A percentile compares a stretch with the other conserved stretches of the same genome.
Conservation (phyloP, 1,284 basidiomycete genomes). For the Ustilago xerochloae region DNA sequence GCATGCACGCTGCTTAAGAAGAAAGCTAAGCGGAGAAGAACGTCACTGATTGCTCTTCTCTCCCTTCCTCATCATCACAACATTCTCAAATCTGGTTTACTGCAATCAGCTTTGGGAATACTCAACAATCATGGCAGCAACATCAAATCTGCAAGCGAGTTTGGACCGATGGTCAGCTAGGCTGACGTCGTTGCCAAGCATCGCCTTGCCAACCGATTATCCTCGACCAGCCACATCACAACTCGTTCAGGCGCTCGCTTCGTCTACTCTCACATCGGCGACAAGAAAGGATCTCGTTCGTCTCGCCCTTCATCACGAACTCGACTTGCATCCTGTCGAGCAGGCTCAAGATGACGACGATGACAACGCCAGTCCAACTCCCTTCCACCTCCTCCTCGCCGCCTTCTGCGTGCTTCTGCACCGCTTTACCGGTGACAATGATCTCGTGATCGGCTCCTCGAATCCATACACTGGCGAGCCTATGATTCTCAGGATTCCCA, state of each 20-base stretch:
- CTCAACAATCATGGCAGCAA: constrained; percentile 16
- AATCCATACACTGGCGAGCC: constrained; percentile 78
- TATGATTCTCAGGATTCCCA: constrained; percentile 83
- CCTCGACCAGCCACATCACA: constrained; percentile 76
- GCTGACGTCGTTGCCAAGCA: constrained; percentile 79
- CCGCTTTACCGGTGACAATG: constrained; percentile 94
- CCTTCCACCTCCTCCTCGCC: constrained; percentile 90
- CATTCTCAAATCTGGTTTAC: neutral
- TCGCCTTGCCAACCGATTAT: constrained; percentile 96
- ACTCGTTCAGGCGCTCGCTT: constrained; percentile 63
- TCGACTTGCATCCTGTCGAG: constrained; percentile 75
- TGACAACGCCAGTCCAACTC: constrained; percentile 73
- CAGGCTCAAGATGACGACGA: constrained; percentile 51
- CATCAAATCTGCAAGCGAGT: constrained; percentile 32
- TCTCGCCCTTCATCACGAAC: constrained; percentile 78
- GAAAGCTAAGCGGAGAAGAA: neutral
- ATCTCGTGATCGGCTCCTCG: constrained; percentile 91
- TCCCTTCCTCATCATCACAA: neutral
- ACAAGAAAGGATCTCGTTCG: constrained; percentile 60
- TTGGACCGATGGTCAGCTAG: constrained; percentile 64
- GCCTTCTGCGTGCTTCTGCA: constrained; percentile 91
- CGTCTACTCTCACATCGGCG: constrained; percentile 47
- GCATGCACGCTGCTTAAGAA: too few relatives aligned
- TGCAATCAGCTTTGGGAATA: neutral
- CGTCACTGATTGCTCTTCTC: neutral